phyloP scores from a whole-genome alignment of 257 asterid genomes.

The Solanum bulbocastanum region DNA sequence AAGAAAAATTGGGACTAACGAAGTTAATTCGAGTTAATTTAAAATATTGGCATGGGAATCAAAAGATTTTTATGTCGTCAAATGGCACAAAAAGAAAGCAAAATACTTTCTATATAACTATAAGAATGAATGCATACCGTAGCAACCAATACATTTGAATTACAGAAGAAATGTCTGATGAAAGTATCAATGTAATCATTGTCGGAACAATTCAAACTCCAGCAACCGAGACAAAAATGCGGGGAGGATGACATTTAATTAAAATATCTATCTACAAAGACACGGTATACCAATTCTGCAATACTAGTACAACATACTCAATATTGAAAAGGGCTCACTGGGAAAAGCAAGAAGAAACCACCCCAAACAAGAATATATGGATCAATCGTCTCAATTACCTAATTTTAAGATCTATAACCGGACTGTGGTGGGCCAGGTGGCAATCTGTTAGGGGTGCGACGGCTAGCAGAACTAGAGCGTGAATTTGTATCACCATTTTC shows the following conservation, averaged over 20 bases:
- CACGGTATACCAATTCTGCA: constrained; percentile 27
- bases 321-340: constrained; percentile 35
- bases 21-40: not conserved
- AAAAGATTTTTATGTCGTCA: not conserved
- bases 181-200: not conserved
- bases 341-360: constrained; percentile 24
- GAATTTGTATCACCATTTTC: constrained; percentile 63
- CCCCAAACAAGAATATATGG: constrained; percentile 44
- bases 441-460: constrained; percentile 80
- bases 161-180: not conserved
- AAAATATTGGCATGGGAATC: not conserved
- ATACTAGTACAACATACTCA: constrained; percentile 30
- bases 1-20: not conserved
- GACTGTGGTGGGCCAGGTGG: constrained; percentile 91
- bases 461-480: constrained; percentile 52
- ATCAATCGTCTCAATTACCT: constrained; percentile 26
- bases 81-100: not conserved
- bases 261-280: constrained; percentile 56
- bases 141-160: not conserved
- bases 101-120: not conserved
- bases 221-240: constrained; percentile 28
- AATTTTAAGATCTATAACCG: constrained; percentile 56
- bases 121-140: not conserved
- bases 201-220: constrained; percentile 25
- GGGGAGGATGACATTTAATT: constrained; percentile 17